phyloP scores from a whole-genome alignment of 2,329 filamentous ascomycete species.

The Thelonectria discophora region DNA sequence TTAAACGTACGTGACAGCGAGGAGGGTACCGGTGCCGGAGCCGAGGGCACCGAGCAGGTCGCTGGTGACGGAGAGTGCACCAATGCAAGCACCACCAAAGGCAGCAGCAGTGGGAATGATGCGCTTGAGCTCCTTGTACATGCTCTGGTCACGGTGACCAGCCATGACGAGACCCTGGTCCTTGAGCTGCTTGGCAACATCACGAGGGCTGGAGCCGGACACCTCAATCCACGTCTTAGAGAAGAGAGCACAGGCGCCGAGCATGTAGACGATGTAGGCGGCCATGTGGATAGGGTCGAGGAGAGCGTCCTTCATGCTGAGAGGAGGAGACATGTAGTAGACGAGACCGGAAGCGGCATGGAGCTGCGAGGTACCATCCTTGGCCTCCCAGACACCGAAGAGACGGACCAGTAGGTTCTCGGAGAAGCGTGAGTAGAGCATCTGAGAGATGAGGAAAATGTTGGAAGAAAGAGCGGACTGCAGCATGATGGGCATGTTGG shows the following conservation, averaged over 20 bases:
- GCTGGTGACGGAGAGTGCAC: slow-evolving; percentile 92
- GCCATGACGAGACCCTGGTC: slow-evolving; percentile 99
- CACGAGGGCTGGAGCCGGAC: slow-evolving; percentile 94
- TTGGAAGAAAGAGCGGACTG: slow-evolving; percentile 99
- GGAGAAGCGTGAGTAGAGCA: slow-evolving; percentile 98
- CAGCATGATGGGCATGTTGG: slow-evolving; percentile 99
- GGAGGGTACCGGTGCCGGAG: slow-evolving; percentile 95
- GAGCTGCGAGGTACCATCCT: slow-evolving; percentile 94
- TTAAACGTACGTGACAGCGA: slow-evolving; percentile 93
- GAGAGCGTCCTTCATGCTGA: slow-evolving; percentile 97
- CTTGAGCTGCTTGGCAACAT: slow-evolving; percentile 99
- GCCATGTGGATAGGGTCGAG: slow-evolving; percentile 96
- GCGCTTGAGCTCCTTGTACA: slow-evolving; percentile 99
- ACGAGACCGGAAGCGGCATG: slow-evolving; percentile 92
- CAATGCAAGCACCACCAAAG: slow-evolving; percentile 98
- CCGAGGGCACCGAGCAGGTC: slow-evolving; percentile 96
- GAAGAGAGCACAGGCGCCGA: slow-evolving; percentile 96
- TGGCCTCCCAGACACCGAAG: slow-evolving; percentile 97
- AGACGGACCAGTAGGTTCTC: slow-evolving; percentile 98
- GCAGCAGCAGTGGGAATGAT: slow-evolving; percentile 98
- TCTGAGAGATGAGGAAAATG: slow-evolving; percentile 98
- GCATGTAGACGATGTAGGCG: slow-evolving; percentile 97
- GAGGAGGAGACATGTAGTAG: slow-evolving; percentile 99
- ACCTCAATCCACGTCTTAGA: slow-evolving; percentile 99
- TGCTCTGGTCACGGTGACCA: slow-evolving; percentile 98